Conservation (phyloP, 2,329 filamentous ascomycete species). For the Berkeleyomyces rouxiae region DNA sequence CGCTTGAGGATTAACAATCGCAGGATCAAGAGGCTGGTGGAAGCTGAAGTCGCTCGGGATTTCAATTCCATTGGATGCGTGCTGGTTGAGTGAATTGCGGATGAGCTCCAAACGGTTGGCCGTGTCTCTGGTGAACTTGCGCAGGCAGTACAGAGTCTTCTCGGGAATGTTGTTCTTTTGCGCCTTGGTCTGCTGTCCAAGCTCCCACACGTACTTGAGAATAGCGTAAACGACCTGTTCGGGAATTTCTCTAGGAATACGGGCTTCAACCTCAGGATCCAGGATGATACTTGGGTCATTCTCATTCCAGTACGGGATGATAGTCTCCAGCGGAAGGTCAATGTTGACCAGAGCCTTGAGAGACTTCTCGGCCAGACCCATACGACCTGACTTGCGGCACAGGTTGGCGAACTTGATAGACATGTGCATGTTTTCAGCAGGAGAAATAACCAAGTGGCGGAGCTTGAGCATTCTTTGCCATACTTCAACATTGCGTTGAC, state of each 20-base stretch:
- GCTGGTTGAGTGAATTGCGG: slow-evolving; percentile 32
- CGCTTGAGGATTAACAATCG: slow-evolving; percentile 31
- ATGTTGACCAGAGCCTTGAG: slow-evolving; percentile 75
- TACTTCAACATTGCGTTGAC: slow-evolving; percentile 91
- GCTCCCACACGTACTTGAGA: slow-evolving; percentile 92
- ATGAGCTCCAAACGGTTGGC: slow-evolving; percentile 37
- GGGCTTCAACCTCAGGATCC: slow-evolving; percentile 15
- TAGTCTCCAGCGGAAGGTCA: slow-evolving; percentile 42
- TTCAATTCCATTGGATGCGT: slow-evolving; percentile 30
- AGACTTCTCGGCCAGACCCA: slow-evolving; percentile 89
- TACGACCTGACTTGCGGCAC: slow-evolving; percentile 87
- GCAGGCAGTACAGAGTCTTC: slow-evolving; percentile 41
- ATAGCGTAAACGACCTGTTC: slow-evolving; percentile 91
- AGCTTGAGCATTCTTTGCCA: slow-evolving; percentile 98
- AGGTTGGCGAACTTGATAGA: slow-evolving; percentile 99
- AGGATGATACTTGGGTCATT: slow-evolving; percentile 15
- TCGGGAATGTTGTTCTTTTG: slow-evolving; percentile 30
- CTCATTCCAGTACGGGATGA: slow-evolving; percentile 44
- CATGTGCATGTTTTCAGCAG: slow-evolving; percentile 92
- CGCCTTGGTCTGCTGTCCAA: slow-evolving; percentile 41
- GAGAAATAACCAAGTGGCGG: slow-evolving; percentile 76
- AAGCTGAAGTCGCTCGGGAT: slow-evolving; percentile 33
- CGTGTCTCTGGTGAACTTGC: slow-evolving; percentile 43
- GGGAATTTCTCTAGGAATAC: slow-evolving; percentile 28
- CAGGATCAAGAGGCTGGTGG: slow-evolving; percentile 29